Evolutionary conservation across 163 green algal genomes (phyloP).

Genomic region (Trebouxiophyceae sp.): DNA sequence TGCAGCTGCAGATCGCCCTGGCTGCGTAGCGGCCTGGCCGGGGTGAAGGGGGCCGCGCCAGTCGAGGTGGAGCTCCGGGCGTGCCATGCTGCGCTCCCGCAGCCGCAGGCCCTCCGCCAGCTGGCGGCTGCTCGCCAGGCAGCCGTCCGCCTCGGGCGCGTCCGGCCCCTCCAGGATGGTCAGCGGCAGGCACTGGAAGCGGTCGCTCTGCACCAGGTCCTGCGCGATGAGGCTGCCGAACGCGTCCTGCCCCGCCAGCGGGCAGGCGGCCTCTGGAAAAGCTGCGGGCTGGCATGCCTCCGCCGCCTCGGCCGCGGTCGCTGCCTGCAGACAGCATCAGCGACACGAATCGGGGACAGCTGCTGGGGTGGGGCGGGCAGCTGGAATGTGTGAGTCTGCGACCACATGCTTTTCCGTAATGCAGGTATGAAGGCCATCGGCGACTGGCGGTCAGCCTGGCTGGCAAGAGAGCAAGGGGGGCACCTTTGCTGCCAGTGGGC

Average conservation of each 20-base stretch:
- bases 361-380: too few relatives aligned
- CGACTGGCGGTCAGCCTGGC: too few relatives aligned
- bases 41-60: constrained; percentile 14
- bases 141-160: background rate
- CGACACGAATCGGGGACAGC: background rate
- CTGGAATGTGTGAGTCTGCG: too few relatives aligned
- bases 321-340: too few relatives aligned
- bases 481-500: too few relatives aligned
- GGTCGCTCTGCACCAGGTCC: constrained; percentile 14
- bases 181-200: constrained; percentile 7
- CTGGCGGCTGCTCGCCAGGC: background rate
- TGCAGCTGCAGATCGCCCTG: background rate
- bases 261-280: background rate
- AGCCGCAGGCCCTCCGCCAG: background rate
- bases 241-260: background rate
- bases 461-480: too few relatives aligned
- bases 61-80: constrained; percentile 23
- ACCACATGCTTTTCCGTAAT: background rate
- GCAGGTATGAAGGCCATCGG: too few relatives aligned
- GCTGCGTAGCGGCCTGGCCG: too few relatives aligned
- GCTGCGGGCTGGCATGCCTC: too few relatives aligned
- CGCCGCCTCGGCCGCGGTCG: too few relatives aligned
- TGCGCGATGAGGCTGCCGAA: constrained; percentile 8
- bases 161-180: background rate
- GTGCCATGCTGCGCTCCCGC: constrained; percentile 3